These are phyloP conservation scores for Mortierella sp. DNA, from an alignment of 371 early-diverging fungal species.

Conservation along the genomic window DNA sequence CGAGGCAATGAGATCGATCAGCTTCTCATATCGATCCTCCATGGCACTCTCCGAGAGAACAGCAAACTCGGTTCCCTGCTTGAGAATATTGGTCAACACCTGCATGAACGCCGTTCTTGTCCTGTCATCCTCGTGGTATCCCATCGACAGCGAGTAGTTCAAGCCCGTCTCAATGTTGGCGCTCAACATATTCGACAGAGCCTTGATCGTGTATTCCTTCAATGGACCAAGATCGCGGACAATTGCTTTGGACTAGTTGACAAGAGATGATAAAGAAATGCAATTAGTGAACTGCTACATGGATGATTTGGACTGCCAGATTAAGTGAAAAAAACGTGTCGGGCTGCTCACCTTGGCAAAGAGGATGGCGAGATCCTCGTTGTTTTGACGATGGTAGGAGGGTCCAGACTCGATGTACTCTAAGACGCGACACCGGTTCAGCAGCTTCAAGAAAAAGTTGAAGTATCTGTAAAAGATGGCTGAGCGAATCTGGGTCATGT, in stretches of 20 bases:
- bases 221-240: slow-evolving; percentile 76
- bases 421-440: slow-evolving; percentile 84
- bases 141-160: slow-evolving; percentile 90
- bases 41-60: slow-evolving; percentile 84
- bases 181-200: slow-evolving; percentile 89
- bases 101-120: slow-evolving; percentile 93
- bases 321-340: no score
- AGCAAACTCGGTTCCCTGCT: slow-evolving; percentile 90
- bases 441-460: slow-evolving; percentile 88
- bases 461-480: slow-evolving; percentile 90
- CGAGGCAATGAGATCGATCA: slow-evolving; percentile 73
- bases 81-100: slow-evolving; percentile 91
- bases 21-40: slow-evolving; percentile 79
- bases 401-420: slow-evolving; percentile 62
- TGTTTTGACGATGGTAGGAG: slow-evolving; percentile 49
- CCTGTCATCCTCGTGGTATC: slow-evolving; percentile 92
- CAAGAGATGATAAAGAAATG: neutral
- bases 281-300: neutral
- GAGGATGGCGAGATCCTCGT: slow-evolving; percentile 57
- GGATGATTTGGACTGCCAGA: no score
- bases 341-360: slow-evolving; percentile 52
- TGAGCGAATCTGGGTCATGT: slow-evolving; percentile 78
- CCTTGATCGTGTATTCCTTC: slow-evolving; percentile 88
- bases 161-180: slow-evolving; percentile 94
- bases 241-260: slow-evolving; percentile 68